These are phyloP conservation scores for Astragalus membranaceus DNA, from an alignment of 306 rosid genomes.

Conservation along the genomic window DNA sequence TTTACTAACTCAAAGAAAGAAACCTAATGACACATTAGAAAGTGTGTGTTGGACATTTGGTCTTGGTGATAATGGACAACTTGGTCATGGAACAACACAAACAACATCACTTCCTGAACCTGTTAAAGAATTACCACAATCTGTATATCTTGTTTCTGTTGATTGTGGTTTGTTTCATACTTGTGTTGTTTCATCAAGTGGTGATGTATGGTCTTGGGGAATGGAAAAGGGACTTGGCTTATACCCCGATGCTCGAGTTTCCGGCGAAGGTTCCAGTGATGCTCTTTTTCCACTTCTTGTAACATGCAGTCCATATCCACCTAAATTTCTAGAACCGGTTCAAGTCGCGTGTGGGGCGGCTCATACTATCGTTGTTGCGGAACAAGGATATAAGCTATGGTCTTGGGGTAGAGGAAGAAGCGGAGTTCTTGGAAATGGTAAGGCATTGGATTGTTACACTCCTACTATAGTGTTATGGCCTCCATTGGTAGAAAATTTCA, in stretches of 20 bases:
- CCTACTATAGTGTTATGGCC: slow-evolving; percentile 70
- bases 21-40: slow-evolving; percentile 33
- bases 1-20: slow-evolving; percentile 56
- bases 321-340: slow-evolving; percentile 53
- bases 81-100: slow-evolving; percentile 79
- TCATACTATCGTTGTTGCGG: slow-evolving; percentile 65
- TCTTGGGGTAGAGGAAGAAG: slow-evolving; percentile 92
- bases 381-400: slow-evolving; percentile 66
- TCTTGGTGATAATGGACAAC: slow-evolving; percentile 90
- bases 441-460: slow-evolving; percentile 40
- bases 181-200: slow-evolving; percentile 64
- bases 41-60: slow-evolving; percentile 87
- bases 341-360: slow-evolving; percentile 88
- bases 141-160: slow-evolving; percentile 36
- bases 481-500: slow-evolving; percentile 38
- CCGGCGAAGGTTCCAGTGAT: slow-evolving; percentile 55
- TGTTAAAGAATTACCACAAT: slow-evolving; percentile 58
- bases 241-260: slow-evolving; percentile 63
- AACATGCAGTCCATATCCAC: slow-evolving; percentile 24
- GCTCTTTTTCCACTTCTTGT: slow-evolving; percentile 56
- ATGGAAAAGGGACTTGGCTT: slow-evolving; percentile 95
- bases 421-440: slow-evolving; percentile 86
- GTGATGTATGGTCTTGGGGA: slow-evolving; percentile 97
- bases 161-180: slow-evolving; percentile 92
- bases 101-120: slow-evolving; percentile 43